Base-by-base conservation (phyloP, 2,329 filamentous ascomycete genomes). In the Metarhizium album region DNA sequence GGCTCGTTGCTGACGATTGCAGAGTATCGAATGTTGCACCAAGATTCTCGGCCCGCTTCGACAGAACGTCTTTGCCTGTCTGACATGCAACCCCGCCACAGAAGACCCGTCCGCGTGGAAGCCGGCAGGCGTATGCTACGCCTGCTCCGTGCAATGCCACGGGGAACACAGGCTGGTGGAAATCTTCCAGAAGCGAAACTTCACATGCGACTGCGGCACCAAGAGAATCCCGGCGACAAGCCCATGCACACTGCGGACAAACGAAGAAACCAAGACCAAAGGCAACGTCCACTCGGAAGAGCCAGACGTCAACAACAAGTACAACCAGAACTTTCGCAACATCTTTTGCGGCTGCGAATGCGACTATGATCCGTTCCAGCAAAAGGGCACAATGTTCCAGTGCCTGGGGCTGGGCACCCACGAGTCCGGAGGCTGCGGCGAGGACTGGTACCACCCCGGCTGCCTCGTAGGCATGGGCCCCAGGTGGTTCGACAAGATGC, bases 361-460 rank as follows among this genome's bases (percentile, higher is more conserved):
- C 61, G 82, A 90, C 53, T 98, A 98, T 64, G 86, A 96, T 64
- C 82, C 91, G 0, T 80, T 91, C 46, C 76, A 87, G 63, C 90
- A 98, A 65, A 94, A 91, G 59, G 91, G 91, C 0, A 97, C 90
- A 38, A 98, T 98, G 93, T 98, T 94, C 59, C 93, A 98, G 67
- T 98, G 93, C 63, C 67, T 97, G 2, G 91, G 91, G 0, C 72
- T 97, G 1, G 90, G 89, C 1, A 85, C 82, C 0, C 75, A 79
- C 13, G 86, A 91, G 57, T 83, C 84, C 1, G 90, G 90, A 16
- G 91, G 90, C 4, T 97, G 91, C 67, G 91, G 91, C 13, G 91
- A 97, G 70, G 91, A 97, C 63, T 97, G 91, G 91, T 97, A 89
- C 77, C 91, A 97, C 70, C 89, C 91, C 0, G 90, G 93, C 55